phyloP scores from a whole-genome alignment of 2,329 filamentous ascomycete genomes.

The Leptographium radiaticola region DNA sequence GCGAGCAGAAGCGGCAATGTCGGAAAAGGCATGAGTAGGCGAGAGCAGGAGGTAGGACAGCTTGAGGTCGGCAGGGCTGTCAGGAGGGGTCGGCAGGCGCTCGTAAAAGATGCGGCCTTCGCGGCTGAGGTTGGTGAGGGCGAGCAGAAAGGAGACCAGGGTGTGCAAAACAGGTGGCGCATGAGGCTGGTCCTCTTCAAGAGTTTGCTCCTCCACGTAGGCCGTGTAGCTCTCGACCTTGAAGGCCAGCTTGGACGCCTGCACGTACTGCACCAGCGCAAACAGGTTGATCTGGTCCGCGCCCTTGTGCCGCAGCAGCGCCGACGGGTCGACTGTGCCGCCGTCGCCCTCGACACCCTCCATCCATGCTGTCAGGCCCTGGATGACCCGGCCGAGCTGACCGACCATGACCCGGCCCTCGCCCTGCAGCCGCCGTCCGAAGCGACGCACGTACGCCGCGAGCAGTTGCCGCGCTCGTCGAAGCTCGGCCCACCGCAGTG shows the following conservation, averaged over 20 bases:
- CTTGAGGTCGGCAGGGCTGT: slow-evolving; percentile 31
- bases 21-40: slow-evolving; percentile 80
- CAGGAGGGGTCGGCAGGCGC: slow-evolving; percentile 20
- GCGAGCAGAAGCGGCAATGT: slow-evolving; percentile 71
- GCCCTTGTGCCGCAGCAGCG: slow-evolving; percentile 68
- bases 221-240: slow-evolving; percentile 85
- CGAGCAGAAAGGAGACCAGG: slow-evolving; percentile 52
- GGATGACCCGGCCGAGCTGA: slow-evolving; percentile 71
- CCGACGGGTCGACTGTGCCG: slow-evolving; percentile 56
- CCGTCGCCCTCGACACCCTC: slow-evolving; percentile 25
- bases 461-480: slow-evolving; percentile 62
- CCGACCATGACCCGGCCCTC: slow-evolving; percentile 86
- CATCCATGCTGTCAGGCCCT: slow-evolving; percentile 62
- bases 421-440: slow-evolving; percentile 77
- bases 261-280: slow-evolving; percentile 75
- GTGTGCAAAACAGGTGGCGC: slow-evolving; percentile 43
- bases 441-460: slow-evolving; percentile 71
- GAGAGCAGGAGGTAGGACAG: slow-evolving; percentile 83
- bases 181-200: slow-evolving; percentile 25
- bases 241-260: slow-evolving; percentile 81
- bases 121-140: slow-evolving; percentile 73
- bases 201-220: slow-evolving; percentile 37
- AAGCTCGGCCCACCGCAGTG: slow-evolving; percentile 61
- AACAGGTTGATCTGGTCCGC: slow-evolving; percentile 93
- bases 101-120: slow-evolving; percentile 56